These are phyloP conservation scores for Hypocrella siamensis DNA, from an alignment of 2,329 filamentous ascomycete genomes.

Conservation along the genomic window DNA sequence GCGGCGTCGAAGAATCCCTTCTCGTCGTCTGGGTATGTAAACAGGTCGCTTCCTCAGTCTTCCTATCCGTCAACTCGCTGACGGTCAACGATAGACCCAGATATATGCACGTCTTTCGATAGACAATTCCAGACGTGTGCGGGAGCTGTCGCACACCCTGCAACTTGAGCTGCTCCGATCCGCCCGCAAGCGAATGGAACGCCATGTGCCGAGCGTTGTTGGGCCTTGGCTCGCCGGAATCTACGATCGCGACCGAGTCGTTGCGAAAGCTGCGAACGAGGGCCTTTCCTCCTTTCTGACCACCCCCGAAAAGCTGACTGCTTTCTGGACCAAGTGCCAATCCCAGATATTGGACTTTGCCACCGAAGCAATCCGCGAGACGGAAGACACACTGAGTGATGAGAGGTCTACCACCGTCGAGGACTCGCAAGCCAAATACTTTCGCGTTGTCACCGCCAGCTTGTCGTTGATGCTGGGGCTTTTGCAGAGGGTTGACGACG, in stretches of 20 bases:
- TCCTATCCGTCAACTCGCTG: constrained; percentile 1
- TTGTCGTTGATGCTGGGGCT: constrained; percentile 39
- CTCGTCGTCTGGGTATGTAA: constrained; percentile 66
- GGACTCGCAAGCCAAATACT: constrained; percentile 75
- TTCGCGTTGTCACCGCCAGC: constrained; percentile 48
- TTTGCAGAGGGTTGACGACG: constrained; percentile 24
- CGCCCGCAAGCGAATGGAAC: constrained; percentile 70
- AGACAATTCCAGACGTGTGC: constrained; percentile 74
- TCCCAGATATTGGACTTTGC: constrained; percentile 69
- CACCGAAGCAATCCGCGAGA: constrained; percentile 66
- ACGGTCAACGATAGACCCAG: constrained; percentile 43
- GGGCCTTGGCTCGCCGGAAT: constrained; percentile 84
- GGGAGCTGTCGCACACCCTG: constrained; percentile 67
- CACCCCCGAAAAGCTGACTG: constrained; percentile 60
- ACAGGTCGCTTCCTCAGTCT: not conserved
- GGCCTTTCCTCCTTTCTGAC: constrained; percentile 62
- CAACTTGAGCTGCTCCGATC: constrained; percentile 48
- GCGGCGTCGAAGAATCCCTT: constrained; percentile 63
- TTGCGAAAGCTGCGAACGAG: constrained; percentile 60
- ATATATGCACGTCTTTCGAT: constrained; percentile 82
- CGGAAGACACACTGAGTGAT: constrained; percentile 69
- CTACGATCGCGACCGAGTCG: constrained; percentile 70
- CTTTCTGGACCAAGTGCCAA: constrained; percentile 73
- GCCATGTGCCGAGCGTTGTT: constrained; percentile 58
- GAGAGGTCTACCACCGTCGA: constrained; percentile 71